Percentiles rank a stretch among this genome's conserved stretches.
phyloP scores from a whole-genome alignment of 768 basidiomycete genomes.

The Termitomyces sp. region DNA sequence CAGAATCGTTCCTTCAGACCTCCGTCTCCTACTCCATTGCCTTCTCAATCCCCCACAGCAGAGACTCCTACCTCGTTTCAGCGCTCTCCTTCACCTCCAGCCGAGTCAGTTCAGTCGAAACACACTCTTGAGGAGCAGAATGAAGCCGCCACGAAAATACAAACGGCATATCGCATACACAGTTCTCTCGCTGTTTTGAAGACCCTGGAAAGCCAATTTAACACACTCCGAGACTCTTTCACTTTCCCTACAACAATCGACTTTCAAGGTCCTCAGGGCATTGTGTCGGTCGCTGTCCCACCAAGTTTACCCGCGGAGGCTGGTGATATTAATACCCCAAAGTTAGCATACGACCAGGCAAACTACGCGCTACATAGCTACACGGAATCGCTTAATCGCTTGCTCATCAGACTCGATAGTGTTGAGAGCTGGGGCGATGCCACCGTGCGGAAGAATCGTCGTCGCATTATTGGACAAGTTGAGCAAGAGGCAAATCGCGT shows the following conservation, averaged over 20 bases:
- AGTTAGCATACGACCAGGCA: conserved; percentile 53
- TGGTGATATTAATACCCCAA: conserved; percentile 18
- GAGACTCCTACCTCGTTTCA: conserved; percentile 2
- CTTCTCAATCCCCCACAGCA: not conserved
- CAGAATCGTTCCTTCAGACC: not conserved
- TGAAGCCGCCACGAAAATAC: conserved; percentile 41
- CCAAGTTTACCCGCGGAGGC: conserved; percentile 14
- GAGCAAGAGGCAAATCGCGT: conserved; percentile 54
- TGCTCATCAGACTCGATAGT: conserved; percentile 63
- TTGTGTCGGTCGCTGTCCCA: conserved; percentile 20
- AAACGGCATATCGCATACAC: conserved; percentile 38
- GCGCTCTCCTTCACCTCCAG: conserved; percentile 1
- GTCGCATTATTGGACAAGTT: conserved; percentile 47
- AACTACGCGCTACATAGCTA: conserved; percentile 62
- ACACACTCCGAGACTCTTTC: conserved; percentile 35
- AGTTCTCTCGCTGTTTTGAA: conserved; percentile 35
- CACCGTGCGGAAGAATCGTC: conserved; percentile 43
- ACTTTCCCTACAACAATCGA: conserved; percentile 39
- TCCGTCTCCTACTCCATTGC: not conserved
- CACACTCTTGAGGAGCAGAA: conserved; percentile 25
- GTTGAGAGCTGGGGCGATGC: conserved; percentile 59
- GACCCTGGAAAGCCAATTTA: conserved; percentile 26
- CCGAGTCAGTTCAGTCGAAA: conserved; percentile 10
- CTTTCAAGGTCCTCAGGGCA: conserved; percentile 32
- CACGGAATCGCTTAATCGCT: conserved; percentile 52